phyloP scores from a whole-genome alignment of 768 basidiomycete genomes.

The Calocybe gangraenosa region DNA sequence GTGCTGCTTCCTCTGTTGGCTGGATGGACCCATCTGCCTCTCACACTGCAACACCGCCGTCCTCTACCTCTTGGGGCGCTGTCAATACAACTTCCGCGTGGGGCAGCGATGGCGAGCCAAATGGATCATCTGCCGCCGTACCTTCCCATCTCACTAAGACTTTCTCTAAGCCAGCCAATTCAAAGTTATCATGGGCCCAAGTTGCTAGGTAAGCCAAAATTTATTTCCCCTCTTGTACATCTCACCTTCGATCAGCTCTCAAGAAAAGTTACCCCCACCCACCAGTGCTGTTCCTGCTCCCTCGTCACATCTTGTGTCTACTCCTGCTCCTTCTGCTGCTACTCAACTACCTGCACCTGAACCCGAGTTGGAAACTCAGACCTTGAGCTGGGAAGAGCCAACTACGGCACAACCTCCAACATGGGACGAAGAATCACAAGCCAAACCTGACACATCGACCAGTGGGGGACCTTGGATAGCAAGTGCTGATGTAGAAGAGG shows the following conservation, averaged over 20 bases:
- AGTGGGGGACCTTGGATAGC: conserved; percentile 29
- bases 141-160: conserved; percentile 26
- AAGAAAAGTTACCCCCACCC: conserved; percentile 56
- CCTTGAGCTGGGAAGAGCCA: conserved; percentile 66
- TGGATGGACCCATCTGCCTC: conserved; percentile 27
- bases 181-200: conserved; percentile 85
- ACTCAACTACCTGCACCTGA: conserved; percentile 28
- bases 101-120: conserved; percentile 30
- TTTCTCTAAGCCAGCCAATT: conserved; percentile 57
- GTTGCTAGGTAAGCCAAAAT: conserved; percentile 58
- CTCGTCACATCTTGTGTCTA: conserved; percentile 24
- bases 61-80: conserved; percentile 29
- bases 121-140: conserved; percentile 31
- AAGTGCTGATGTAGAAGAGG: conserved; percentile 21
- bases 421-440: conserved; percentile 68
- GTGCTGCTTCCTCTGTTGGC: conserved; percentile 20
- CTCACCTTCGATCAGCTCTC: conserved; percentile 37
- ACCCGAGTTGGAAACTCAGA: conserved; percentile 29
- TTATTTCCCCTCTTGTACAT: conserved; percentile 6
- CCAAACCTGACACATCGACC: conserved; percentile 24
- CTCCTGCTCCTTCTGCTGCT: conserved; percentile 21
- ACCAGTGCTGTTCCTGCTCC: conserved; percentile 27
- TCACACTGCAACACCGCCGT: conserved; percentile 25
- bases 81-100: conserved; percentile 27
- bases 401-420: conserved; percentile 62